A percentile compares a stretch with the other conserved stretches of the same genome.
Evolutionary conservation across 139 green algal genomes (phyloP).

Genomic region (Chlorella sp.): DNA sequence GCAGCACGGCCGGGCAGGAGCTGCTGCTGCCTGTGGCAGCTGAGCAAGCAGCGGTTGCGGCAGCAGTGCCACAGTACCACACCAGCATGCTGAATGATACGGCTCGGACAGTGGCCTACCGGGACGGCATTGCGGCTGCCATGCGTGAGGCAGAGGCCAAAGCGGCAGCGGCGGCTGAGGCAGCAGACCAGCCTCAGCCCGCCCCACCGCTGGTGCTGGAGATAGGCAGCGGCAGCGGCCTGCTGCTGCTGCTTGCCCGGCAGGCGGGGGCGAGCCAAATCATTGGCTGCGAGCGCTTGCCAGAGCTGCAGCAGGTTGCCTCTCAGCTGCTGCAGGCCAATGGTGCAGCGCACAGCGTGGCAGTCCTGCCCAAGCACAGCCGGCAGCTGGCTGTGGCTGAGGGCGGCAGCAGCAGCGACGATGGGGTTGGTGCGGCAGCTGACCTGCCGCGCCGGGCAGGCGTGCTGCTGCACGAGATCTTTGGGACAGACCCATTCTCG

Average conservation of each 20-base stretch:
- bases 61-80: not conserved
- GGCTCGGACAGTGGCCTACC: not conserved
- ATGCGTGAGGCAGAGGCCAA: not conserved
- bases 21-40: not conserved
- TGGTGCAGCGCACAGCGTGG: not conserved
- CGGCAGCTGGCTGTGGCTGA: not conserved
- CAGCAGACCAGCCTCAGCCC: not conserved
- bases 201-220: not conserved
- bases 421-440: not conserved
- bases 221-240: constrained; percentile 21
- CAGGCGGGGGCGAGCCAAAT: not conserved
- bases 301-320: not conserved
- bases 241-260: constrained; percentile 14
- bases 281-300: constrained; percentile 13
- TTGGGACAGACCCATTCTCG: constrained; percentile 1
- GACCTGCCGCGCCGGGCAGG: not conserved
- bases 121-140: constrained; percentile 1
- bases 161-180: not conserved
- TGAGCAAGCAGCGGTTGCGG: not conserved
- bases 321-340: not conserved
- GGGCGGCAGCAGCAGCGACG: not conserved
- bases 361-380: constrained; percentile 14
- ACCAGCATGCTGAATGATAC: not conserved
- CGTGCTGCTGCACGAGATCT: constrained; percentile 7
- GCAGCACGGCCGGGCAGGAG: not conserved